Percentiles rank a stretch among this genome's conserved stretches.
Conservation (phyloP, 2,329 filamentous ascomycete species). For the Colletotrichum horii region DNA sequence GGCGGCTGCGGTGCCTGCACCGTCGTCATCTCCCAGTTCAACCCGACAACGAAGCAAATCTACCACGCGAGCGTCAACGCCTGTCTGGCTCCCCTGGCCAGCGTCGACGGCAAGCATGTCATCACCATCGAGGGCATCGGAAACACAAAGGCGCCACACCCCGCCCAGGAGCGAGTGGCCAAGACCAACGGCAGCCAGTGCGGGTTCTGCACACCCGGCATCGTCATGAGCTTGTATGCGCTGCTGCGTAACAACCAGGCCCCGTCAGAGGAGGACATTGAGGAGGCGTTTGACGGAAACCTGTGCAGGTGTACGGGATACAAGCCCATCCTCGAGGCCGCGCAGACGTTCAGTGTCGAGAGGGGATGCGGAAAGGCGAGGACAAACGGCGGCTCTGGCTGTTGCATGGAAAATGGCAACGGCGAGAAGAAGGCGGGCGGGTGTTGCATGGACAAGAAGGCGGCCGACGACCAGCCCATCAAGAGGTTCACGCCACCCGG, state of each 20-base stretch:
- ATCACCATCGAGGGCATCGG: conserved; percentile 98
- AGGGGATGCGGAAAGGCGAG: conserved; percentile 55
- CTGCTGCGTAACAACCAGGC: conserved; percentile 82
- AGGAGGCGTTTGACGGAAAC: conserved; percentile 97
- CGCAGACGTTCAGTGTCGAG: conserved; percentile 79
- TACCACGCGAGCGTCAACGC: conserved; percentile 98
- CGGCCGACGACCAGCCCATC: conserved; percentile 56
- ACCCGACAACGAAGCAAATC: conserved; percentile 88
- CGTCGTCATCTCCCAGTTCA: conserved; percentile 91
- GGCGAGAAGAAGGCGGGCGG: conserved; percentile 43
- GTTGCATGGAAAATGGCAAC: conserved; percentile 72
- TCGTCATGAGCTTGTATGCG: conserved; percentile 97
- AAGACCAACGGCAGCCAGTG: conserved; percentile 92
- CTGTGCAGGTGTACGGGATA: conserved; percentile 96
- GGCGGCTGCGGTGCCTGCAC: conserved; percentile 97
- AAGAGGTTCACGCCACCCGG: conserved; percentile 83
- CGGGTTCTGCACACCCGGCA: conserved; percentile 94
- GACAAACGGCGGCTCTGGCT: conserved; percentile 59
- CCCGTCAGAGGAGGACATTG: conserved; percentile 82
- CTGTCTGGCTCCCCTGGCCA: conserved; percentile 89
- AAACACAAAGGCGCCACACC: conserved; percentile 84
- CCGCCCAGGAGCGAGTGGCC: conserved; percentile 88
- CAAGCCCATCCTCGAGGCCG: conserved; percentile 89
- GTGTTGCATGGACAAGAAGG: conserved; percentile 72
- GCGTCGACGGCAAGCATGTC: conserved; percentile 96